A percentile compares a stretch with the other conserved stretches of the same genome.
Conservation (phyloP, 73 alveolate genomes). For the Tetrahymena borealis region DNA sequence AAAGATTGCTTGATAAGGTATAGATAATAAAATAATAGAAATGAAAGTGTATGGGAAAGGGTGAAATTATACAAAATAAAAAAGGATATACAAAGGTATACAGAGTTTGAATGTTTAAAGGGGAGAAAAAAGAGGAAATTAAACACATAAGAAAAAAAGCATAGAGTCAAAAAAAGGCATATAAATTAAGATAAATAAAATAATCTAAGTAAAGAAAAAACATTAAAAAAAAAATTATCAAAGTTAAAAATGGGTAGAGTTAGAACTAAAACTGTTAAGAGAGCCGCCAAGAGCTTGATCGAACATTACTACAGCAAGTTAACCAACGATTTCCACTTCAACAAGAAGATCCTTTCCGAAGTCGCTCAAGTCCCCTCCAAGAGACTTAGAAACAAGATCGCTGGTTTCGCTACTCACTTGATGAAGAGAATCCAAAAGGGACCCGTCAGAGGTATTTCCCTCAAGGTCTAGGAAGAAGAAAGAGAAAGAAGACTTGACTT, state of each 20-base stretch:
- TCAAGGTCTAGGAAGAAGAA: slow-evolving; percentile 67
- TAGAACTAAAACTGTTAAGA: slow-evolving; percentile 94
- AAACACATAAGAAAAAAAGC: neutral
- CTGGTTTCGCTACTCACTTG: slow-evolving; percentile 94
- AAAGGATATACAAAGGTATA: slow-evolving; percentile 1
- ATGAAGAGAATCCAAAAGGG: slow-evolving; percentile 96
- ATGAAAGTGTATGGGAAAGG: neutral
- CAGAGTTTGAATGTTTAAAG: neutral
- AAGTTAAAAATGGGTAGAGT: slow-evolving; percentile 84
- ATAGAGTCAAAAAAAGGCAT: slow-evolving; percentile 1
- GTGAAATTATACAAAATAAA: neutral
- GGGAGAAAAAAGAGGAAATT: slow-evolving; percentile 2
- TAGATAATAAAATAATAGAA: neutral
- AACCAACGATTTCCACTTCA: slow-evolving; percentile 92
- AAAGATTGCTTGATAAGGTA: neutral
- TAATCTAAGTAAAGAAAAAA: slow-evolving; percentile 4
- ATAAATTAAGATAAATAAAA: neutral
- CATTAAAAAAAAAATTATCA: neutral
- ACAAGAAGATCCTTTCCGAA: slow-evolving; percentile 93
- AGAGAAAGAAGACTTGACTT: slow-evolving; percentile 53
- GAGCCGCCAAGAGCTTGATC: slow-evolving; percentile 90
- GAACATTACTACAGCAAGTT: slow-evolving; percentile 91
- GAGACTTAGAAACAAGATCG: slow-evolving; percentile 85
- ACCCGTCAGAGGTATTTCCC: slow-evolving; percentile 97
- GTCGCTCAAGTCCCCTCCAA: slow-evolving; percentile 88